phyloP scores from a whole-genome alignment of 2,329 filamentous ascomycete species.

The Paramyrothecium sp. region DNA sequence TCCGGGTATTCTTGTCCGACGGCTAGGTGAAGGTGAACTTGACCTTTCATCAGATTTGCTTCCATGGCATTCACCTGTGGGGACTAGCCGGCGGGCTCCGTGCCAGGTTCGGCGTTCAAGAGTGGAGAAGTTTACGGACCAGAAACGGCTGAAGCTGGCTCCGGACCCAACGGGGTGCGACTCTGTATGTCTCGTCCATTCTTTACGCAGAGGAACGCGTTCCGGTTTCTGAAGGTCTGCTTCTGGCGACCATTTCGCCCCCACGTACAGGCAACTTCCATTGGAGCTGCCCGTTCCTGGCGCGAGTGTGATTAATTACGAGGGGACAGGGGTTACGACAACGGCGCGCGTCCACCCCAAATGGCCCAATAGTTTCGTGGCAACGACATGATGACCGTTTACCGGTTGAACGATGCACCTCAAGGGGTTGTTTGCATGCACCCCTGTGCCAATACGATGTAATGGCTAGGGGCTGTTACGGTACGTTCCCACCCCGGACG shows the following conservation, averaged over 20 bases:
- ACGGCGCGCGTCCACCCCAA: not conserved
- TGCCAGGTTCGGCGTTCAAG: not conserved
- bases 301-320: not conserved
- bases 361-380: too few species aligned
- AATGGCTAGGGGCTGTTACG: not conserved
- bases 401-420: too few species aligned
- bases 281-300: not conserved
- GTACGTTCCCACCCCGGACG: not conserved
- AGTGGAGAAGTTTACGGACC: not conserved
- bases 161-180: not conserved
- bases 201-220: too few species aligned
- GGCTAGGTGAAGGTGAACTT: not conserved
- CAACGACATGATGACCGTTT: too few species aligned
- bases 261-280: not conserved
- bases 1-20: not conserved
- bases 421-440: not conserved
- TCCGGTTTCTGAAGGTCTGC: too few species aligned
- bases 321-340: not conserved
- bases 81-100: not conserved
- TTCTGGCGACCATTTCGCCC: too few species aligned
- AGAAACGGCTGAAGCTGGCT: not conserved
- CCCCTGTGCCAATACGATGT: not conserved
- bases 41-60: not conserved
- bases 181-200: too few species aligned
- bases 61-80: not conserved